A percentile compares a stretch with the other conserved stretches of the same genome.
Evolutionary conservation across 2,329 filamentous ascomycete species (phyloP).

Genomic region (Cladosporium sp.): DNA sequence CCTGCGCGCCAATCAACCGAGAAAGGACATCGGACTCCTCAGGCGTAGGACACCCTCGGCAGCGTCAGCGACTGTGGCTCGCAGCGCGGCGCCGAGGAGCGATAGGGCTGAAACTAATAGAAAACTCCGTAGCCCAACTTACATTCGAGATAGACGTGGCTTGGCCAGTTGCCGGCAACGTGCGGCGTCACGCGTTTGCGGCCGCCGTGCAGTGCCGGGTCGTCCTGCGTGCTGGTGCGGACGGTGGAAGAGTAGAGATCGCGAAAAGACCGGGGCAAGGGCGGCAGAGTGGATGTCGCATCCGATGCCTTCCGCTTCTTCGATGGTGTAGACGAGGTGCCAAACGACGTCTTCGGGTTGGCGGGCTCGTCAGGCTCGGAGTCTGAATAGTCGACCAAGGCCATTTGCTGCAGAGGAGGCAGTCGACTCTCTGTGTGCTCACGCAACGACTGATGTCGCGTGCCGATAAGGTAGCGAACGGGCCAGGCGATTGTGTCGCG

Average conservation of each 20-base stretch:
- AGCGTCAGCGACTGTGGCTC: slow-evolving; percentile 14
- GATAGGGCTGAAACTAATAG: not conserved
- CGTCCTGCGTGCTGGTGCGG: slow-evolving; percentile 70
- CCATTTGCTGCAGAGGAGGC: slow-evolving; percentile 38
- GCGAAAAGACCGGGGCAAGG: slow-evolving; percentile 74
- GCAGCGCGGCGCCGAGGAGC: not conserved
- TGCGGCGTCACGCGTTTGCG: slow-evolving; percentile 78
- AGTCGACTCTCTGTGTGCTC: not conserved
- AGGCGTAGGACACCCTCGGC: slow-evolving; percentile 49
- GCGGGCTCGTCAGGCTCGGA: slow-evolving; percentile 38
- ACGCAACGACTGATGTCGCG: too few species aligned
- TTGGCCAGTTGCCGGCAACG: slow-evolving; percentile 84
- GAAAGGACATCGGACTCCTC: slow-evolving; percentile 38
- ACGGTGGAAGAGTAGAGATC: slow-evolving; percentile 83
- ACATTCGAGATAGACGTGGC: slow-evolving; percentile 92
- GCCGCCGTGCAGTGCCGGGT: slow-evolving; percentile 78
- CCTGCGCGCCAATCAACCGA: slow-evolving; percentile 33
- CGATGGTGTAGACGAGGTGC: slow-evolving; percentile 5
- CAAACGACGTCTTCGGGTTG: slow-evolving; percentile 13
- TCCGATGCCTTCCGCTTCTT: slow-evolving; percentile 20
- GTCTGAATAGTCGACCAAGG: slow-evolving; percentile 60
- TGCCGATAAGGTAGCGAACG: too few species aligned
- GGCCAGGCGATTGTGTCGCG: too few species aligned
- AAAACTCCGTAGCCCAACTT: slow-evolving; percentile 29
- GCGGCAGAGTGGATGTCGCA: slow-evolving; percentile 32